A percentile compares a stretch with the other conserved stretches of the same genome.
Evolutionary conservation across 345 rosid species (phyloP).

Genomic region (Dipteronia sinensis): DNA sequence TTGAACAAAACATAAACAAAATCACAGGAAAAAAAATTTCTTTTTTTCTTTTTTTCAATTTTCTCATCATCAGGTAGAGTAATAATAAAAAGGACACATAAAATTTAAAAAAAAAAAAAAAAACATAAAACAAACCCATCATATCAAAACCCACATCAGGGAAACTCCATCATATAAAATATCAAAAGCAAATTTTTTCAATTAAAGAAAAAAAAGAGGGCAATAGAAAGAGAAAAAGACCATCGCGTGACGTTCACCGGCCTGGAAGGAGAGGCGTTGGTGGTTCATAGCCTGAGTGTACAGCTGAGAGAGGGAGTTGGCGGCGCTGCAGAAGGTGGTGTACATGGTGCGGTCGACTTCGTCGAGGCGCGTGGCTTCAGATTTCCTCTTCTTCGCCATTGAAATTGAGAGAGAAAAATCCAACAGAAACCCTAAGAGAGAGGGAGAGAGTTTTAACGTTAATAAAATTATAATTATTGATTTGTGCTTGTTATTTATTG

Average conservation of each 20-base stretch:
- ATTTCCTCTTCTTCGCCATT: slow-evolving; percentile 93
- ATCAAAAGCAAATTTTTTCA: not conserved
- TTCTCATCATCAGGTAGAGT: too few species aligned
- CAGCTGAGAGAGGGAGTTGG: slow-evolving; percentile 93
- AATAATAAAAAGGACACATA: not conserved
- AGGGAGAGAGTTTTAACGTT: not conserved
- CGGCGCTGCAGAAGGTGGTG: slow-evolving; percentile 85
- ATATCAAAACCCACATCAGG: not conserved
- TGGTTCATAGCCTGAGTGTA: slow-evolving; percentile 80
- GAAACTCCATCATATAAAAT: not conserved
- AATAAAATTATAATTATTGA: not conserved
- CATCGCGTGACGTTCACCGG: slow-evolving; percentile 79
- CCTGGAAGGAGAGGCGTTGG: slow-evolving; percentile 74
- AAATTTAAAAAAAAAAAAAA: too few species aligned
- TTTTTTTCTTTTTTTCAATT: too few species aligned
- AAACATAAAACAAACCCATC: not conserved
- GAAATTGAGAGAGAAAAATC: not conserved
- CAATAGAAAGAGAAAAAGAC: slow-evolving; percentile 25
- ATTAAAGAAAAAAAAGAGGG: too few species aligned
- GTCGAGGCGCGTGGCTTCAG: slow-evolving; percentile 77
- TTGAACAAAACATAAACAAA: not conserved
- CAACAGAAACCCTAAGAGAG: slow-evolving; percentile 20
- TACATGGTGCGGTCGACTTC: slow-evolving; percentile 95
- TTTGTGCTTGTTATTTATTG: not conserved
- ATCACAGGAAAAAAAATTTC: not conserved